Evolutionary conservation across 1,139 yeast species (phyloP), one percentile per base, ranked within the genome.

Genomic region (Suhomyces kunorum): DNA sequence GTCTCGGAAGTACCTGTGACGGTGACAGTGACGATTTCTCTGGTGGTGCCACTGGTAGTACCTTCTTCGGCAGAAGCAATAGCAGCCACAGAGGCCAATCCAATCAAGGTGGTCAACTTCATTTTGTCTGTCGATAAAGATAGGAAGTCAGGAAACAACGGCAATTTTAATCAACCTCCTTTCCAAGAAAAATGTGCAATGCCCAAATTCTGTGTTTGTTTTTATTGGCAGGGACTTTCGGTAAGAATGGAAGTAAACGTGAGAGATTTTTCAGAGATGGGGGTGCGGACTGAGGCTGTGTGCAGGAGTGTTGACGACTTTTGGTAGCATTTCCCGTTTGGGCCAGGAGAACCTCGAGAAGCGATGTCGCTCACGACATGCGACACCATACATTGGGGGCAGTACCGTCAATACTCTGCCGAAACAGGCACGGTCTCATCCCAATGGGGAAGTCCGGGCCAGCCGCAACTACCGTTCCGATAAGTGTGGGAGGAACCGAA

Each of bases 1-100:
- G 78, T 72, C 34, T 54, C 42, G 40, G 63, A 51, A 28, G 54
- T 39, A 38, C 58, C 61, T 26, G 59, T 54, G 31, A 54, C 55
- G 25, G 56, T 51, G 45, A 63, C 66, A 37, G 71, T 57, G 40
- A 58, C 54, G 17, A 54, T 48, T 28, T 47, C 52, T 48, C 50
- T 48, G 42, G 63, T 56, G 26, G 58, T 59, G 34, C 59, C 55
- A n/a, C 19, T 24, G n/a, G 56, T 54, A 29, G n/a, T n/a, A n/a
- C n/a, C n/a, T n/a, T n/a, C n/a, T n/a, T n/a, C n/a, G n/a, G 59
- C 59, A n/a, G 47, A 32, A 12, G 47, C 58, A 28, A 52, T 34
- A 24, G 58, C 58, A 29, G 53, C 54, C 33, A 53, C 50, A 15
- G 61, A 44, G 34, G 55, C 43, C 38, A 56, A 49, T 31, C 59